Conservation (phyloP, 805 yeast species). For the Maudiozyma serrabonitensis region DNA sequence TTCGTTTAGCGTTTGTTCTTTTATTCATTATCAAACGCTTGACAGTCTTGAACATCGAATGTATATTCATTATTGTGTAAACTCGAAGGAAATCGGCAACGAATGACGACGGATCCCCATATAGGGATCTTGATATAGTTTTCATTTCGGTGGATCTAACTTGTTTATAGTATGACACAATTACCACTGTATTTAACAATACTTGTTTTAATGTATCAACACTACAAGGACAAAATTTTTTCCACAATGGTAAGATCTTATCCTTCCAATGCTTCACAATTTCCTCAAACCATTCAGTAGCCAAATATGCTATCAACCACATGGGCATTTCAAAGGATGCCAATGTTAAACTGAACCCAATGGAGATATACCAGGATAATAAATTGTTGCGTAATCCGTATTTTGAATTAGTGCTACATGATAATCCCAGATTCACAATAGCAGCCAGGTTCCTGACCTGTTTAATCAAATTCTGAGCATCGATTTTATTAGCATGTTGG, state of each 20-base stretch:
- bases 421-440: background rate
- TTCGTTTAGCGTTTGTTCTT: background rate
- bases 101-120: background rate
- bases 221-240: background rate
- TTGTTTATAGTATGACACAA: background rate
- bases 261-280: too few species aligned
- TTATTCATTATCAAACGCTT: background rate
- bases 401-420: background rate
- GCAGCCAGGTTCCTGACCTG: background rate
- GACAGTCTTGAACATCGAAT: conserved; percentile 6
- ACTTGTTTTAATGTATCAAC: background rate
- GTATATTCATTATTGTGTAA: conserved; percentile 14
- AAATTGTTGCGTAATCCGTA: background rate
- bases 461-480: background rate
- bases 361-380: background rate
- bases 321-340: background rate
- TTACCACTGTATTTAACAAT: background rate
- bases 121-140: background rate
- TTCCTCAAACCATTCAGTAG: too few species aligned
- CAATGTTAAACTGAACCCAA: background rate
- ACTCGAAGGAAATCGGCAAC: conserved; percentile 12
- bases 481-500: background rate
- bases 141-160: too few species aligned
- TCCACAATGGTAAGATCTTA: background rate
- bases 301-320: background rate